Percentiles rank a stretch among this genome's conserved stretches.
phyloP scores from a whole-genome alignment of 306 rosid species.

The Canavalia ensiformis region DNA sequence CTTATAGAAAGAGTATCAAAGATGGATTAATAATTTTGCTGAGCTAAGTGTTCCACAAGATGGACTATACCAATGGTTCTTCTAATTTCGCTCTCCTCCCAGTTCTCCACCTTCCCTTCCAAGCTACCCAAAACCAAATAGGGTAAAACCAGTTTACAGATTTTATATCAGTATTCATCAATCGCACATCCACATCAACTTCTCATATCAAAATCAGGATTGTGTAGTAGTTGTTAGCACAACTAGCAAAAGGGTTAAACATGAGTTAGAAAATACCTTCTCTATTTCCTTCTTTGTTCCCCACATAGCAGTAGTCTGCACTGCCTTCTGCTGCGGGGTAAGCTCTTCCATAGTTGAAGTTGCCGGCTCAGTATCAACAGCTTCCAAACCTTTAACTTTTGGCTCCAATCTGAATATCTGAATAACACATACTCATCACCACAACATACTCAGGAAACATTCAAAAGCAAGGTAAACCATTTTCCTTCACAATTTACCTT shows the following conservation, averaged over 20 bases:
- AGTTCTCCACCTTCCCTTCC: too few relatives aligned
- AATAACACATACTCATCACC: slow-evolving; percentile 20
- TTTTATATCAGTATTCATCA: too few relatives aligned
- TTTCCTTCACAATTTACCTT: slow-evolving; percentile 56
- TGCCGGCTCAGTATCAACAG: slow-evolving; percentile 54
- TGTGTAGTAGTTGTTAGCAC: not conserved
- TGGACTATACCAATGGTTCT: too few relatives aligned
- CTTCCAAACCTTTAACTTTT: slow-evolving; percentile 59
- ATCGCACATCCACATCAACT: too few relatives aligned
- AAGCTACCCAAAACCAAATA: too few relatives aligned
- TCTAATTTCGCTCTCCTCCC: too few relatives aligned
- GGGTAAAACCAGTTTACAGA: too few relatives aligned
- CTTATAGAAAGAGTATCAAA: too few relatives aligned
- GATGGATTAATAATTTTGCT: too few relatives aligned
- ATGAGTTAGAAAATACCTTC: slow-evolving; percentile 54
- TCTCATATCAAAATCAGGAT: not conserved
- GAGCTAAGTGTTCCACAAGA: too few relatives aligned
- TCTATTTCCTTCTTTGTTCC: slow-evolving; percentile 71
- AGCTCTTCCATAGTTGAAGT: slow-evolving; percentile 53
- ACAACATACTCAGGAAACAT: not conserved
- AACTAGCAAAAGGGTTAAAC: slow-evolving; percentile 10
- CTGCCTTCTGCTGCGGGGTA: slow-evolving; percentile 47
- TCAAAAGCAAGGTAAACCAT: not conserved
- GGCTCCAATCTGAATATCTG: slow-evolving; percentile 94
- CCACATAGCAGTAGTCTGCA: slow-evolving; percentile 51